These are phyloP conservation scores for Melaleuca alternifolia DNA, from an alignment of 345 rosid species.

Conservation along the genomic window DNA sequence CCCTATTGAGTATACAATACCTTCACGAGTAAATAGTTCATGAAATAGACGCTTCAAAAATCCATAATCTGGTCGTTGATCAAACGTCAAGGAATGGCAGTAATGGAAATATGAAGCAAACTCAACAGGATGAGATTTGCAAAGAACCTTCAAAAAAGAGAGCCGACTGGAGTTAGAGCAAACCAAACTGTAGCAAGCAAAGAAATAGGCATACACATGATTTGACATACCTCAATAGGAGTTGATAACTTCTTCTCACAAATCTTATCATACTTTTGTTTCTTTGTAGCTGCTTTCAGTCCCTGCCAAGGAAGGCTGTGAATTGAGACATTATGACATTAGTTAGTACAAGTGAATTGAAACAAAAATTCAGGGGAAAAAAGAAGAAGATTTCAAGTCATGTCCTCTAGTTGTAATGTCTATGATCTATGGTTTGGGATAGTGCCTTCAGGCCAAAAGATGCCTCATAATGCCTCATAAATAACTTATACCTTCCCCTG, in stretches of 20 bases:
- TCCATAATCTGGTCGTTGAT: constrained; percentile 84
- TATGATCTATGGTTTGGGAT: neutral
- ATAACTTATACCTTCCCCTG: constrained; percentile 37
- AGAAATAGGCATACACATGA: neutral
- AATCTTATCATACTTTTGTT: constrained; percentile 82
- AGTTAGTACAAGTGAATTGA: neutral
- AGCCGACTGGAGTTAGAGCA: neutral
- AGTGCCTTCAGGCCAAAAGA: neutral
- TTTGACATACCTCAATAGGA: constrained; percentile 69
- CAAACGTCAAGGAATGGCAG: constrained; percentile 74
- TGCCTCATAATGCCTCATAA: neutral
- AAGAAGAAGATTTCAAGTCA: neutral
- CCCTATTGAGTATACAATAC: constrained; percentile 12
- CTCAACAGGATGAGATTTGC: constrained; percentile 62
- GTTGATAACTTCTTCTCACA: constrained; percentile 87
- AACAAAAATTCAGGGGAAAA: neutral
- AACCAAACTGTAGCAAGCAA: neutral
- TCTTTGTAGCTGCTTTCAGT: constrained; percentile 78
- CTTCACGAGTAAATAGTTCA: constrained; percentile 71
- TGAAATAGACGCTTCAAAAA: constrained; percentile 72
- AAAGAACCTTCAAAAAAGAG: constrained; percentile 43
- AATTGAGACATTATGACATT: neutral
- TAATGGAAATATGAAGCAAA: constrained; percentile 81
- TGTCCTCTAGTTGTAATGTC: neutral
- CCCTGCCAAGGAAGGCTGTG: constrained; percentile 95